These are phyloP conservation scores for Colletotrichum higginsianum DNA, from an alignment of 2,329 filamentous ascomycete species.

Conservation along the genomic window DNA sequence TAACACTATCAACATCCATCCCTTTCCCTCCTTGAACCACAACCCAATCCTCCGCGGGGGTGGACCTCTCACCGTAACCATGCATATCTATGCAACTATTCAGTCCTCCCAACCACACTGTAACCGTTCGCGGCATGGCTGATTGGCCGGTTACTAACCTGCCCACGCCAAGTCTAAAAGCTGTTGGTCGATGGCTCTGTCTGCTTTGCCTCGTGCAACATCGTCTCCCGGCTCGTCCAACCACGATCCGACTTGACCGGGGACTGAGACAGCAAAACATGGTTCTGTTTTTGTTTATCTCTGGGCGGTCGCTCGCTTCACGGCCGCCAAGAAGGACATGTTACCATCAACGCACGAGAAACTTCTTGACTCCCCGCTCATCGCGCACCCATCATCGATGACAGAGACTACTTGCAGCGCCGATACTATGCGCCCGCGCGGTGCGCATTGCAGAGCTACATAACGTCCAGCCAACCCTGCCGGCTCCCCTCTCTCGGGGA, in stretches of 20 bases:
- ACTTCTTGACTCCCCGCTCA: not conserved
- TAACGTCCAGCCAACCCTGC: not conserved
- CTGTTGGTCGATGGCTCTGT: not conserved
- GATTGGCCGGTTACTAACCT: not conserved
- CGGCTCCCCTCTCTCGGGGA: too few species aligned
- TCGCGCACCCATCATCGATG: not conserved
- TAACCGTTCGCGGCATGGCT: not conserved
- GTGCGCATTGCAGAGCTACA: slow-evolving; percentile 5
- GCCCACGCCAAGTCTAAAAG: not conserved
- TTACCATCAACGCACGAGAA: not conserved
- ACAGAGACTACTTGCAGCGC: not conserved
- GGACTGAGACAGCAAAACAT: not conserved
- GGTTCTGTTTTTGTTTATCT: not conserved
- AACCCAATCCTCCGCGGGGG: not conserved
- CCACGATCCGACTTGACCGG: too few species aligned
- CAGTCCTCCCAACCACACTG: not conserved
- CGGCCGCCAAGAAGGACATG: slow-evolving; percentile 10
- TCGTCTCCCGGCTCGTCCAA: not conserved
- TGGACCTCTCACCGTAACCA: not conserved
- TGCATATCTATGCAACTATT: not conserved
- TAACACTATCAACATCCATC: not conserved
- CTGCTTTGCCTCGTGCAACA: not conserved
- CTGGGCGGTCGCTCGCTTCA: slow-evolving; percentile 19
- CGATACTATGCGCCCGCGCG: not conserved
- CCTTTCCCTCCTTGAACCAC: not conserved